These are phyloP conservation scores for Coffea canephora DNA, from an alignment of 257 asterid species.

Conservation along the genomic window DNA sequence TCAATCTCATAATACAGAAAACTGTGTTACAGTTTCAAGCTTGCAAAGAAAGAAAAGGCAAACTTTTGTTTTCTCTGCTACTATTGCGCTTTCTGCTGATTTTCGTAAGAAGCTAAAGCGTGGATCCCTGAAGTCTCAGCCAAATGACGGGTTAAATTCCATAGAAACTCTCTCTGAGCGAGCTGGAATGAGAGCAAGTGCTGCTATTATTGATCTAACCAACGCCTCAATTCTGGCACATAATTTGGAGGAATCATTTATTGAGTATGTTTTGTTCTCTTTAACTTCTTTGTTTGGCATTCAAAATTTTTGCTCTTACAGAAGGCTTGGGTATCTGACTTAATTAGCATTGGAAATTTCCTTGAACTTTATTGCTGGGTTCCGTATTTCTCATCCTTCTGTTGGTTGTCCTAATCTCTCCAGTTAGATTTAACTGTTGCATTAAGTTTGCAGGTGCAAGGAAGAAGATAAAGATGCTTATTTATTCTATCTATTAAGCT, in stretches of 20 bases:
- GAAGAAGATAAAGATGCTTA: conserved; percentile 96
- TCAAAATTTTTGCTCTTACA: not conserved
- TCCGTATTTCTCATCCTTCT: not conserved
- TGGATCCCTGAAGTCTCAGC: conserved; percentile 51
- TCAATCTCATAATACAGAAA: conserved; percentile 50
- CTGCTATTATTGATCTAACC: conserved; percentile 84
- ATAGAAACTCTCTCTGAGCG: conserved; percentile 85
- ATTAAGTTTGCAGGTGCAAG: conserved; percentile 60
- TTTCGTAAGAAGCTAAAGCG: conserved; percentile 88
- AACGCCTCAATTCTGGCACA: conserved; percentile 76
- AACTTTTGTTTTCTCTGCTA: conserved; percentile 95
- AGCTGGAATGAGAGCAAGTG: conserved; percentile 92
- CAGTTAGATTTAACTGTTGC: conserved; percentile 15
- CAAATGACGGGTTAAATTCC: conserved; percentile 65
- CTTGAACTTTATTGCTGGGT: not conserved
- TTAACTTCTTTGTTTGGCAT: not conserved
- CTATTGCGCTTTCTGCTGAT: conserved; percentile 88
- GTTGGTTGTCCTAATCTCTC: conserved; percentile 1
- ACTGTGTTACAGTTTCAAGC: conserved; percentile 60
- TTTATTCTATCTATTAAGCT: conserved; percentile 71
- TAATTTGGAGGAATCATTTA: conserved; percentile 80
- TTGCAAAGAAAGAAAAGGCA: conserved; percentile 86
- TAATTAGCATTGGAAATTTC: too few relatives aligned
- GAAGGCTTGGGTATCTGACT: not conserved
- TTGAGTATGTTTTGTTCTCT: conserved; percentile 62